These are phyloP conservation scores for Lignosus rhinocerotis DNA, from an alignment of 1,284 basidiomycete species.

Conservation along the genomic window DNA sequence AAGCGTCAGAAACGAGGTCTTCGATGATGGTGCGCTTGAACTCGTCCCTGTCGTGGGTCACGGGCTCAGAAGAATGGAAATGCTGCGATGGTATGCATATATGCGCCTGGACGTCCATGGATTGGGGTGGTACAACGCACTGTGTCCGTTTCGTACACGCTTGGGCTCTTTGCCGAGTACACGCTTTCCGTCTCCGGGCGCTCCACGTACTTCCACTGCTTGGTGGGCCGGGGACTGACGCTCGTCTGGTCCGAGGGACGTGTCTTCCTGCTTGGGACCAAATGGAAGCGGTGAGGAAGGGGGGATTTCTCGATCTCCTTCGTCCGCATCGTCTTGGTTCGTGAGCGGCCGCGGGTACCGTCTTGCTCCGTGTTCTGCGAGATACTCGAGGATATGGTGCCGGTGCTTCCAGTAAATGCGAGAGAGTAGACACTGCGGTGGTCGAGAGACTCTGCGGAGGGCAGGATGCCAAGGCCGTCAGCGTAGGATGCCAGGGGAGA, in stretches of 20 bases:
- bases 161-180: background rate
- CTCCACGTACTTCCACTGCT: constrained; percentile 3
- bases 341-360: background rate
- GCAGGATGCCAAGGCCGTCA: constrained; percentile 15
- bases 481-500: constrained; percentile 16
- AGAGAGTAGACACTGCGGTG: constrained; percentile 9
- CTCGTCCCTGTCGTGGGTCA: background rate
- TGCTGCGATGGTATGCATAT: background rate
- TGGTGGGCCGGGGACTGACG: background rate
- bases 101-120: background rate
- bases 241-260: background rate
- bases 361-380: background rate
- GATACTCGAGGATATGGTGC: constrained; percentile 16
- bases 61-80: background rate
- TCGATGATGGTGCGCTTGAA: background rate
- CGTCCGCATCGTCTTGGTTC: constrained; percentile 19
- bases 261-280: constrained; percentile 11
- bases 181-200: background rate
- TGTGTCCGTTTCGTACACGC: background rate
- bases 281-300: constrained; percentile 18
- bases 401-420: constrained; percentile 13
- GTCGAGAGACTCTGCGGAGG: constrained; percentile 4
- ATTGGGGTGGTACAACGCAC: background rate
- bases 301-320: constrained; percentile 22
- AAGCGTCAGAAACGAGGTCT: constrained; percentile 1